Base-by-base conservation (phyloP, 768 basidiomycete species). In the Tylopilus vinaceipallidus region DNA sequence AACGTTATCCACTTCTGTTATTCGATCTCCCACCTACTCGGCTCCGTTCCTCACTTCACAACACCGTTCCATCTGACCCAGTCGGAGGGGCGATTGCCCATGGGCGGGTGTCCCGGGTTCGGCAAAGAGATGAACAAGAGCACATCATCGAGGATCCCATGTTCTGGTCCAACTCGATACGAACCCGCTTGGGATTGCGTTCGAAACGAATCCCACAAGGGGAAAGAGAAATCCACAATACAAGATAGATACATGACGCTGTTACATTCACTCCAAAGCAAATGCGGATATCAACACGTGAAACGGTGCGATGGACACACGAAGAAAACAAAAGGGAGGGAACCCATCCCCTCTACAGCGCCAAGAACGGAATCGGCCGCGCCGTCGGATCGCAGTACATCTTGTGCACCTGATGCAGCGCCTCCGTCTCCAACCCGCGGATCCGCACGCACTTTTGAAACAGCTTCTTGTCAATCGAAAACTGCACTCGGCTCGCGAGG, bases 401-500 rank as follows among this genome's bases (percentile, higher is more conserved):
- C 45, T 54, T 59, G 35, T 70, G 59, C 40, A 71, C 81, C 36
- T 80, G 74, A 38, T 80, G 75, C 37, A 90, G 69, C 51, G 70
- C 76, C 23, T 78, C 75, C 12, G 72, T 54, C 53, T 86, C 81
- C 52, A 89, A 69, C 29, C 84, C 87, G 16, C 85, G 78, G 40
- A 92, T 70, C 52, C 81, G 77, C 43, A 91, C 71, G 64, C 89
- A 91, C 53, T 75, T 79, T 65, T 88, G 84, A 71, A 87, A 88
- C 40, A 89, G 66, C 66, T 81, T 86, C 71, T 83, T 85, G 67
- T 92, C 88, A 30, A 84, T 70, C 24, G 79, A 75, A 55, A 80
- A 85, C 33, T 87, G 80, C 24, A 90, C 75, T 23, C 80, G 79
- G 50, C 84, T 82, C 2, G 91, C 87, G 10, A 91, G 78, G 59